Base-by-base conservation (phyloP, 345 rosid species). In the Lumnitzera littorea region DNA sequence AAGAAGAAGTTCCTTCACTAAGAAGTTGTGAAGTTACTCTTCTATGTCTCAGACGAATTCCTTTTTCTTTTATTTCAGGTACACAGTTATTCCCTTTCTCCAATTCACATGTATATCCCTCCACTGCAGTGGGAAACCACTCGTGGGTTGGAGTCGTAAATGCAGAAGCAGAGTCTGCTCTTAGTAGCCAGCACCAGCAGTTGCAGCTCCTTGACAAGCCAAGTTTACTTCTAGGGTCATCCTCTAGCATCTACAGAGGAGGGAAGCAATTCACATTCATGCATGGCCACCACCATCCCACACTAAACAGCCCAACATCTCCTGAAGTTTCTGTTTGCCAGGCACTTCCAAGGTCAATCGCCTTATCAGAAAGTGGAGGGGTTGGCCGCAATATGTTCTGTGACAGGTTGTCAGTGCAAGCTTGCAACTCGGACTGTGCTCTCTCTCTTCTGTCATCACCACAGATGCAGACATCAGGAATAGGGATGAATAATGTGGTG, bases 401-500 rank as follows among this genome's bases (percentile, higher is more conserved):
- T 76, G 84, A 73, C 73, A 74, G 83, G 75, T 72, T 78, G 69
- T 65, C 82, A 62, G 62, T 73, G 70, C 73, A 65, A 54, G 77
- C 61, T 65, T 68, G 46, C 25, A 78, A 80, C 73, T 77, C 86
- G 23, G 86, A 84, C 62, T 87, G 95, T 78, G 95, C 95, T 87
- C 90, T 82, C 95, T 87, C 95, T 87, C 95, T 87, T 80, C 95
- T 87, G 90, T 78, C 83, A 78, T 80, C 88, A 65, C 76, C 84
- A 23, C 66, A 63, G 60, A 60, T 67, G 53, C 84, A 67, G 69
- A 62, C 68, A 62, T 62, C 73, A 27, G 73, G 73, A 53, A 67
- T 69, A 74, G 48, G 74, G 20, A 60, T 70, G 57, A 70, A 61
- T 57, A 74, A 58, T 59, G 60, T 66, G 56, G 54, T 58, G 74